Evolutionary conservation across 139 green algal species (phyloP).

Genomic region (Chlamydomonas incerta): DNA sequence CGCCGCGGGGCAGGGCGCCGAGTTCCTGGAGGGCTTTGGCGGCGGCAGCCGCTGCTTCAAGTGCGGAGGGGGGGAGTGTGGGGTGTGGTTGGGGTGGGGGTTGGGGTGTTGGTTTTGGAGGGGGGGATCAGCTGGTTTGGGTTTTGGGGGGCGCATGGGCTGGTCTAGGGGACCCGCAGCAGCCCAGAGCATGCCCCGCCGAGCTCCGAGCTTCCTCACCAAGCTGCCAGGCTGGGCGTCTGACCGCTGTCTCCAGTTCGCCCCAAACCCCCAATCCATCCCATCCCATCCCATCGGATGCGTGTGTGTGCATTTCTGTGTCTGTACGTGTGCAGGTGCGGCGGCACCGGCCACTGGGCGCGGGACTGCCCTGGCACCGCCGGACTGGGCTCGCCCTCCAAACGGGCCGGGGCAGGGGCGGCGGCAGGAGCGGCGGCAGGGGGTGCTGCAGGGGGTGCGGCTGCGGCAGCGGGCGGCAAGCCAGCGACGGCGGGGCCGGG

Average conservation of each 20-base stretch:
- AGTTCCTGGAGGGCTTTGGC: constrained; percentile 65
- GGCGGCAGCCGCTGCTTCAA: constrained; percentile 60
- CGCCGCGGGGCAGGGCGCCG: constrained; percentile 60
- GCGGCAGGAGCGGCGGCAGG: neutral
- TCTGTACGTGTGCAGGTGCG: too few relatives aligned
- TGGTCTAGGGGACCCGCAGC: too few relatives aligned
- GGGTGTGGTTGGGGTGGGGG: neutral
- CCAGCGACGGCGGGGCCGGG: neutral
- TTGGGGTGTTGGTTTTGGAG: too few relatives aligned
- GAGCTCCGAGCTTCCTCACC: too few relatives aligned
- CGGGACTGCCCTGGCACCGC: constrained; percentile 54
- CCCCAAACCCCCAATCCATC: too few relatives aligned
- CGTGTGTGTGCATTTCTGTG: too few relatives aligned
- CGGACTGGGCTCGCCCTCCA: neutral
- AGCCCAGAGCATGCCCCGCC: too few relatives aligned
- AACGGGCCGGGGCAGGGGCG: neutral
- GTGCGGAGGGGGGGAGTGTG: neutral
- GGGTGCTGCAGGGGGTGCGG: neutral
- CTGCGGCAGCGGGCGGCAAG: neutral
- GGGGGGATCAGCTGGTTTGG: too few relatives aligned
- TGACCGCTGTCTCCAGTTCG: too few relatives aligned
- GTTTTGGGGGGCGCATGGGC: too few relatives aligned
- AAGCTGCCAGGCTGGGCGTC: too few relatives aligned
- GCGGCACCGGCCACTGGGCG: constrained; percentile 65
- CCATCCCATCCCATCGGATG: too few relatives aligned